Conservation (phyloP, 495 filamentous ascomycete species). For the Neurospora sp. region DNA sequence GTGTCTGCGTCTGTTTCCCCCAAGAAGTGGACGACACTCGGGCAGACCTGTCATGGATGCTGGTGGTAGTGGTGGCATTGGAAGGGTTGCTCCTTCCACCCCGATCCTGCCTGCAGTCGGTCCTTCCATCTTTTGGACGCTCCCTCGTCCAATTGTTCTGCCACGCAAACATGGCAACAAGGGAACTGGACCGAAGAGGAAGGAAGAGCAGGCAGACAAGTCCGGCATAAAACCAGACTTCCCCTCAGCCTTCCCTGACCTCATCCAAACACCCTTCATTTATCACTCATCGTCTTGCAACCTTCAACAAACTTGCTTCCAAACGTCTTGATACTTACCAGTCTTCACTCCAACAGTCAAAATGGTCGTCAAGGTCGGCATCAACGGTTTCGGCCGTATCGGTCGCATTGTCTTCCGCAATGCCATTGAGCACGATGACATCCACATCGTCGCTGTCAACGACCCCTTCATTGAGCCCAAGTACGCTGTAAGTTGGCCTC, state of each 20-base stretch:
- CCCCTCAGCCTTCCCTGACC: neutral
- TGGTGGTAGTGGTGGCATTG: neutral
- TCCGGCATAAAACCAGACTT: neutral
- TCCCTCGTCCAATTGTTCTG: neutral
- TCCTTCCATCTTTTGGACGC: neutral
- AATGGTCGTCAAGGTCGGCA: slow-evolving; percentile 66
- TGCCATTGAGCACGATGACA: slow-evolving; percentile 73
- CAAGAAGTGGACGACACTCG: neutral
- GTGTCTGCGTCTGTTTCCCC: neutral
- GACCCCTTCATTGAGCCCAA: slow-evolving; percentile 98
- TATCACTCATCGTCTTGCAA: neutral
- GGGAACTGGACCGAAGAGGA: neutral
- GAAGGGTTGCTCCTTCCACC: neutral
- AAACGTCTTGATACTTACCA: neutral
- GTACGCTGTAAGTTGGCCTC: slow-evolving; percentile 75
- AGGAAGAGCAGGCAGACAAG: neutral
- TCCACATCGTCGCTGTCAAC: slow-evolving; percentile 93
- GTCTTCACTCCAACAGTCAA: slow-evolving; percentile 15
- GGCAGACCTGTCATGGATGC: neutral
- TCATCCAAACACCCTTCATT: neutral
- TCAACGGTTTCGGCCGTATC: slow-evolving; percentile 99
- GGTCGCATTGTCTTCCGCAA: slow-evolving; percentile 77
- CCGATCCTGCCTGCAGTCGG: neutral
- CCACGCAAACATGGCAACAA: neutral
- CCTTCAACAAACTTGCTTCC: neutral